These are phyloP conservation scores for Penicillium griseofulvum DNA, from an alignment of 2,329 filamentous ascomycete species.

Conservation along the genomic window DNA sequence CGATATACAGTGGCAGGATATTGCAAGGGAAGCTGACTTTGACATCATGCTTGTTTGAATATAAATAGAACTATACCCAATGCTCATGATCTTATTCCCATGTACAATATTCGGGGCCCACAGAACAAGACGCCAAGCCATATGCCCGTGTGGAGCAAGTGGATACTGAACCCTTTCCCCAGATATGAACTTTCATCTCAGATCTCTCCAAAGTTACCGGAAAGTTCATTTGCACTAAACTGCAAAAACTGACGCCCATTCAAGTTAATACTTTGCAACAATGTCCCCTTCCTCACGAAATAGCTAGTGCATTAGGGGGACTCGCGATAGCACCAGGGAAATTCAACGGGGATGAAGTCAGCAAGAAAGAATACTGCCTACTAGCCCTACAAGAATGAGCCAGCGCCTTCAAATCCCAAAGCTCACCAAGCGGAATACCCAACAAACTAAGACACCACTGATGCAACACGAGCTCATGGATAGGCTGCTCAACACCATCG, in stretches of 20 bases:
- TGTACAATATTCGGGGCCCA: not conserved
- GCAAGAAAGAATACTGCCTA: constrained; percentile 45
- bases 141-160: not conserved
- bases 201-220: not conserved
- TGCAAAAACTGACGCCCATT: accelerated
- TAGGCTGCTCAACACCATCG: constrained; percentile 10
- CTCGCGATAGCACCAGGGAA: constrained; percentile 38
- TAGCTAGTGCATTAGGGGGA: constrained; percentile 32
- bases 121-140: not conserved
- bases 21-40: constrained; percentile 34
- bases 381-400: constrained; percentile 37
- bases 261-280: not conserved
- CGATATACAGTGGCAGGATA: constrained; percentile 34
- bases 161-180: not conserved
- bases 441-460: constrained; percentile 43
- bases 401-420: constrained; percentile 46
- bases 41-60: constrained; percentile 33
- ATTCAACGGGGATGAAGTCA: constrained; percentile 47
- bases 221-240: not conserved
- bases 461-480: constrained; percentile 32
- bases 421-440: constrained; percentile 47
- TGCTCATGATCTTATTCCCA: not conserved
- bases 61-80: not conserved
- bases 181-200: not conserved
- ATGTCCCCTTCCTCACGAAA: constrained; percentile 13